Percentiles rank a stretch among this genome's conserved stretches.
Conservation (phyloP, 2,329 filamentous ascomycete genomes). For the Stemphylium beticola region DNA sequence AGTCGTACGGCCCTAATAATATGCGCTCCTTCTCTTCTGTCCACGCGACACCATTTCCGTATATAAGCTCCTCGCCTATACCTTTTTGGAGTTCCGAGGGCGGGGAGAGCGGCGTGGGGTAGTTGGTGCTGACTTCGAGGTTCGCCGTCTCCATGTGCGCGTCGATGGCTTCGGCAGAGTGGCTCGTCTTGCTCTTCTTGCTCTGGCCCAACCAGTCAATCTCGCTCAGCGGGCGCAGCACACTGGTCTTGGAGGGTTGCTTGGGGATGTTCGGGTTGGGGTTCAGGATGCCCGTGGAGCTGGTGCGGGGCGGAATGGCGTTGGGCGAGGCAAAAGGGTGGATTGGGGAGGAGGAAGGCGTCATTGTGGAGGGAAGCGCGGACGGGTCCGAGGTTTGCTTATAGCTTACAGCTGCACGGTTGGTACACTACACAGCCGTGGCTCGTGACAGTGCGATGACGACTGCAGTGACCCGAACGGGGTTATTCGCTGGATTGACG, state of each 20-base stretch:
- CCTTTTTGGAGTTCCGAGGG: constrained; percentile 33
- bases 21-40: constrained; percentile 77
- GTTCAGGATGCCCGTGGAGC: constrained; percentile 44
- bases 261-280: constrained; percentile 35
- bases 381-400: constrained; percentile 1
- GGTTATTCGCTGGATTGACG: background rate
- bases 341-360: constrained; percentile 18
- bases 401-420: background rate
- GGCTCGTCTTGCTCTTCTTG: constrained; percentile 47
- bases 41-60: constrained; percentile 62
- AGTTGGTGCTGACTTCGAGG: constrained; percentile 26
- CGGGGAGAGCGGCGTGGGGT: constrained; percentile 41
- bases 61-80: constrained; percentile 49
- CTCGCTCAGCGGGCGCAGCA: constrained; percentile 48
- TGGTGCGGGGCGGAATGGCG: constrained; percentile 50
- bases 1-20: constrained; percentile 79
- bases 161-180: constrained; percentile 23
- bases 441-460: constrained; percentile 13
- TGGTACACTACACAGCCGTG: background rate
- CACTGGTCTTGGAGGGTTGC: constrained; percentile 30
- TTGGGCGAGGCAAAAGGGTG: constrained; percentile 48
- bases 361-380: constrained; percentile 22
- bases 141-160: constrained; percentile 7
- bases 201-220: constrained; percentile 49
- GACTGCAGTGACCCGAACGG: constrained; percentile 2